Base-by-base conservation (phyloP, 1,284 basidiomycete species). In the Boletus calvinii region DNA sequence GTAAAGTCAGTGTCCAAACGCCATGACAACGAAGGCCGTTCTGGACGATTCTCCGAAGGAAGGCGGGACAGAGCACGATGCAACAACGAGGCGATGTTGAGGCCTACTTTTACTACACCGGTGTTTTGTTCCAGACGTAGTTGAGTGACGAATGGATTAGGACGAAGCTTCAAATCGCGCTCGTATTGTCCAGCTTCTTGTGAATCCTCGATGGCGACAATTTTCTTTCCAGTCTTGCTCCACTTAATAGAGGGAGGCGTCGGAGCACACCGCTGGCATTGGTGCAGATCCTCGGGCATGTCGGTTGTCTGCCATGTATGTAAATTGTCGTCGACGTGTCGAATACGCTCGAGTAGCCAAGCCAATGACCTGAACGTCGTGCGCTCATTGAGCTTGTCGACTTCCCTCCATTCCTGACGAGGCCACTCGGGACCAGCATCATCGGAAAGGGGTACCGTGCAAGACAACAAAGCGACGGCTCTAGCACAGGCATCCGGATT, bases 1-100 rank as follows among this genome's bases (percentile, higher is more conserved):
- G 79, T 75, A 64, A 90, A 91, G 58, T 88, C 83, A 26, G 90
- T 90, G 53, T 92, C 83, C 20, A 96, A 75, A 17, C 86, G 79
- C 92, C 92, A 96, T 1, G 90, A 84, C 1, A 94, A 69, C 1
- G 72, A 70, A 1, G 84, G 77, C 2, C 72, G 66, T 46, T 80
- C 83, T 0, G 73, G 68, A 11, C 80, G 78, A 55, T 77, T 77
- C 24, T 66, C 69, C 8, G 76, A 68, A 8, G 94, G 94, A 31
- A 98, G 77, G 40, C 90, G 84, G 0, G 92, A 85, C 32, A 90
- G 69, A 0, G 94, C 94, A 35, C 92, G 90, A 67, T 98, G 94
- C 52, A 93, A 79, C 32, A 98, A 78, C 1, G 94, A 92, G 1
- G 88, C 79, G 35, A 93, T 79, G 65, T 98, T 98, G 63, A 96